Conservation (phyloP, 1,139 yeast species). For the Diutina sp. region DNA sequence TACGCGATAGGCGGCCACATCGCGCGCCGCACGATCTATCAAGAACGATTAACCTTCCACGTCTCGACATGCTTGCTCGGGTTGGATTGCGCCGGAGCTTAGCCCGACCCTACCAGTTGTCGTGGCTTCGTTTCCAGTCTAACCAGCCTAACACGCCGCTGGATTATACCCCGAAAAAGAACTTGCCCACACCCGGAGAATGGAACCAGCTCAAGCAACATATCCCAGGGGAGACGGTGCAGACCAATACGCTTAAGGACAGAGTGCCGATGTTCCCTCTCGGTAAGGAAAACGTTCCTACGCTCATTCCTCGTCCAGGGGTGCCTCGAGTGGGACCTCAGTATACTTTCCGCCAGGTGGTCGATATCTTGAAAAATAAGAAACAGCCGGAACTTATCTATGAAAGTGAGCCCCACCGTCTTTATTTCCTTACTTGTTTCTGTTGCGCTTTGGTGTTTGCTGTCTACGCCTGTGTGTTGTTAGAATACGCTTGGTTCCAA, state of each 20-base stretch:
- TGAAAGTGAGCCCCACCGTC: conserved; percentile 73
- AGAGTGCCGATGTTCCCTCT: conserved; percentile 55
- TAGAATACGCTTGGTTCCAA: conserved; percentile 46
- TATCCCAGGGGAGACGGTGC: conserved; percentile 49
- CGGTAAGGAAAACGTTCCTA: conserved; percentile 53
- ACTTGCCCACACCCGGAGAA: conserved; percentile 24
- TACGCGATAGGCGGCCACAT: not conserved
- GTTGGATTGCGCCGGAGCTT: not conserved
- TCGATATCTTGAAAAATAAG: conserved; percentile 43
- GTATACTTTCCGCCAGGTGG: conserved; percentile 49
- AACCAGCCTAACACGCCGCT: conserved; percentile 13
- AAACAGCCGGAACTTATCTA: conserved; percentile 62
- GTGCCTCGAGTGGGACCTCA: conserved; percentile 58
- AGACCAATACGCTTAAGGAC: conserved; percentile 32
- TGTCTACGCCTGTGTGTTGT: conserved; percentile 49
- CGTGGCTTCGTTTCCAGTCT: not conserved
- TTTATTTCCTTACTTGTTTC: conserved; percentile 59
- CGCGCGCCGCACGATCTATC: not conserved
- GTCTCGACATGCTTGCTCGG: not conserved
- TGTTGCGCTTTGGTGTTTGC: conserved; percentile 58
- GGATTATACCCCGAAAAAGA: conserved; percentile 14
- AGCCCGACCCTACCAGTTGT: not conserved
- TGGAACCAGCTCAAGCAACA: conserved; percentile 36
- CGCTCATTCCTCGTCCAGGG: conserved; percentile 59
- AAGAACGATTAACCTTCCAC: not conserved